These are phyloP conservation scores for Solanum lycopersicoides DNA, from an alignment of 257 asterid species.

Conservation along the genomic window DNA sequence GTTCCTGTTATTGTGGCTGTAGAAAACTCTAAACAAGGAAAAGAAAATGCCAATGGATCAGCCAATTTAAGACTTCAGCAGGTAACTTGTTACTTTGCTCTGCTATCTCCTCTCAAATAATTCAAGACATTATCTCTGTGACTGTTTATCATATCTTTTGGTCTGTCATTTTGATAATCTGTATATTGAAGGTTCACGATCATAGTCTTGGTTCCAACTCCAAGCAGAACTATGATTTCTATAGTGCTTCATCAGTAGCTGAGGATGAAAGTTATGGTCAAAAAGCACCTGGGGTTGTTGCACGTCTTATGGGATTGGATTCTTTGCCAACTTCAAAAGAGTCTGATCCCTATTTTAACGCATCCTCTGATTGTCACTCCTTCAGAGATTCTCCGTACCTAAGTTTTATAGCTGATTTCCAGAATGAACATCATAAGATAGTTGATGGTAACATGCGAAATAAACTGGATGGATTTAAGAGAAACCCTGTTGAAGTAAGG, in stretches of 20 bases:
- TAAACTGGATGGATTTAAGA: constrained; percentile 64
- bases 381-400: constrained; percentile 52
- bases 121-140: background rate
- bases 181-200: constrained; percentile 43
- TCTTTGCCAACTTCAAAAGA: constrained; percentile 57
- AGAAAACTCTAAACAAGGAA: constrained; percentile 59
- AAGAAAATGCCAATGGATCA: constrained; percentile 38
- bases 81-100: constrained; percentile 26
- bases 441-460: constrained; percentile 69
- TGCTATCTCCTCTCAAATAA: background rate
- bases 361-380: constrained; percentile 40
- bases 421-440: constrained; percentile 63
- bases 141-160: background rate
- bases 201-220: constrained; percentile 29
- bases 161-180: background rate
- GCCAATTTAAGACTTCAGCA: constrained; percentile 37
- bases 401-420: constrained; percentile 26
- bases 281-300: constrained; percentile 91
- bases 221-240: constrained; percentile 30
- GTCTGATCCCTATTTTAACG: constrained; percentile 36
- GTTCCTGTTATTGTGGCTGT: constrained; percentile 13
- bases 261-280: constrained; percentile 49
- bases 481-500: constrained; percentile 62
- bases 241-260: constrained; percentile 43
- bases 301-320: constrained; percentile 98